phyloP scores from a whole-genome alignment of 73 alveolate genomes.

The Diophrys sp. region DNA sequence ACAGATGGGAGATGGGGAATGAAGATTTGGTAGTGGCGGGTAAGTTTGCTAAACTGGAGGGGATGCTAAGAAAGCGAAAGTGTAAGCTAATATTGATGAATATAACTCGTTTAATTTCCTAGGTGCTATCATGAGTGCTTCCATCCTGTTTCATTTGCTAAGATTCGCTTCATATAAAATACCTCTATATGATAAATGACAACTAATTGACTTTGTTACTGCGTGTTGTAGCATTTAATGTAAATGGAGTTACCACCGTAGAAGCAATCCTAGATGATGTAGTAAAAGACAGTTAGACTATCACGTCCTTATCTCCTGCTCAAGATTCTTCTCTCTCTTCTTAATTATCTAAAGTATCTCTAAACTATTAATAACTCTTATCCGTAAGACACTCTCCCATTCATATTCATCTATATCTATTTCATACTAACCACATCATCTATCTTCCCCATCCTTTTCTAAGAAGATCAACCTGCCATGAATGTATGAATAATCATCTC shows the following conservation, averaged over 20 bases:
- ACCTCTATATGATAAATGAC: conserved; percentile 30
- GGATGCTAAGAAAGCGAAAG: conserved; percentile 9
- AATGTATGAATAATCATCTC: conserved; percentile 26
- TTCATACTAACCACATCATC: conserved; percentile 26
- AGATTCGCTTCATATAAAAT: conserved; percentile 13
- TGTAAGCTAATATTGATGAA: conserved; percentile 13
- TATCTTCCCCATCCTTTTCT: conserved; percentile 40
- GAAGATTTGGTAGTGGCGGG: too few relatives aligned
- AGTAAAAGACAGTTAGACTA: conserved; percentile 30
- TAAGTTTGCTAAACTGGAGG: too few relatives aligned
- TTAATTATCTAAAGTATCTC: conserved; percentile 35
- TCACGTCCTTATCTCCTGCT: conserved; percentile 37
- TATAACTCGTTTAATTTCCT: conserved; percentile 25
- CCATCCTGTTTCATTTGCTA: conserved; percentile 11
- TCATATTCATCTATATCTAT: conserved; percentile 25
- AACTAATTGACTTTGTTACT: conserved; percentile 27
- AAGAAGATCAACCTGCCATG: conserved; percentile 26
- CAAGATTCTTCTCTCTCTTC: conserved; percentile 40
- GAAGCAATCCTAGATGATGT: conserved; percentile 20
- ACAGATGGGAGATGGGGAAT: too few relatives aligned
- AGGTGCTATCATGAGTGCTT: conserved; percentile 29
- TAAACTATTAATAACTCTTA: conserved; percentile 27
- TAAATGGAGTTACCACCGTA: conserved; percentile 20
- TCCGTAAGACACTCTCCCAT: conserved; percentile 19
- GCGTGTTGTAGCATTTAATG: conserved; percentile 23